These are phyloP conservation scores for Mucor lusitanicus DNA, from an alignment of 371 early-diverging fungal species.

Conservation along the genomic window DNA sequence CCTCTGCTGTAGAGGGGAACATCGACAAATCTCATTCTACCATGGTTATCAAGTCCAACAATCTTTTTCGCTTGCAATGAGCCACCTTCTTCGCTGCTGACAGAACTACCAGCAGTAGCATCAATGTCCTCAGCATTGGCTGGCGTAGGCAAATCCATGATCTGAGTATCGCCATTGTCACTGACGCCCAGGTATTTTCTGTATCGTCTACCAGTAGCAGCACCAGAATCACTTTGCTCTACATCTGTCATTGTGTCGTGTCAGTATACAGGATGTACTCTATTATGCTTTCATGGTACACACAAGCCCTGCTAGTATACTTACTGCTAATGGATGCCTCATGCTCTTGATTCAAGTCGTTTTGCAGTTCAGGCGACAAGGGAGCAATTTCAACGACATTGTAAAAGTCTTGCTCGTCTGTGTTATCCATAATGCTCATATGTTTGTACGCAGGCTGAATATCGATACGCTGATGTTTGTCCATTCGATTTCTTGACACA, in stretches of 20 bases:
- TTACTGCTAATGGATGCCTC: background rate
- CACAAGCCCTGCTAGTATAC: no score
- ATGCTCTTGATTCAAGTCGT: background rate
- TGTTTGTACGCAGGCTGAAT: constrained; percentile 7
- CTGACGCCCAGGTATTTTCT: constrained; percentile 1
- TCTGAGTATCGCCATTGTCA: background rate
- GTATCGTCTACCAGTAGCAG: background rate
- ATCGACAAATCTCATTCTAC: constrained; percentile 11
- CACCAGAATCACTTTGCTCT: background rate
- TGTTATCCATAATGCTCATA: background rate
- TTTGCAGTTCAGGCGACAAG: background rate
- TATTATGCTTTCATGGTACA: no score
- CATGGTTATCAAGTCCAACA: constrained; percentile 15
- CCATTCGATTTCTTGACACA: background rate
- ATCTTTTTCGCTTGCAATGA: constrained; percentile 1
- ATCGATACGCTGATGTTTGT: background rate
- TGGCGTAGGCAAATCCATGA: background rate
- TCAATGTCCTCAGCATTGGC: background rate
- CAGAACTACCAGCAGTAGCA: background rate
- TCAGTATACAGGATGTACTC: no score
- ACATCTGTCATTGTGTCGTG: background rate
- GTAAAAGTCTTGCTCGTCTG: background rate
- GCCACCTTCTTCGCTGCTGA: background rate
- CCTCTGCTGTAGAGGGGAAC: constrained; percentile 17
- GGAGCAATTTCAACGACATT: constrained; percentile 1